These are phyloP conservation scores for Cystobasidium pallidum DNA, from an alignment of 1,284 basidiomycete genomes.

Conservation along the genomic window DNA sequence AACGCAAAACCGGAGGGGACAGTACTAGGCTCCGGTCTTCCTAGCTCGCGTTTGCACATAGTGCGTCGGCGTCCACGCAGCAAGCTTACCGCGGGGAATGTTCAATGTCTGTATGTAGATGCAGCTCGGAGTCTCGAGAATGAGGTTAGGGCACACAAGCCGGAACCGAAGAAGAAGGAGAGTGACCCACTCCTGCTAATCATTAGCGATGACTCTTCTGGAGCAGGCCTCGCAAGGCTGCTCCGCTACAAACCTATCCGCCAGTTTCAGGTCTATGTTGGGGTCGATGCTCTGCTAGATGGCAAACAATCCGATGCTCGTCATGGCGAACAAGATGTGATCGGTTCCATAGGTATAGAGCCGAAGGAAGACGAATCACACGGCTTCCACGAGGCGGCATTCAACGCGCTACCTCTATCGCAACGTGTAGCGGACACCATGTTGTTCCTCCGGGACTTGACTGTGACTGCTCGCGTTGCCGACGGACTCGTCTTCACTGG, in stretches of 20 bases:
- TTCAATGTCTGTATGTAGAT: neutral
- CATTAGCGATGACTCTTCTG: slow-evolving; percentile 48
- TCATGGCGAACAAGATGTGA: neutral
- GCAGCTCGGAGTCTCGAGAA: neutral
- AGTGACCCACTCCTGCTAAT: slow-evolving; percentile 11
- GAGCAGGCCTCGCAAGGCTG: slow-evolving; percentile 41
- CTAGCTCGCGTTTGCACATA: no score
- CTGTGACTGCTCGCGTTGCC: slow-evolving; percentile 41
- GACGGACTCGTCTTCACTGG: slow-evolving; percentile 51
- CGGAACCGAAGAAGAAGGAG: neutral
- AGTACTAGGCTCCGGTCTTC: neutral
- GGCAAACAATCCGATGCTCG: neutral
- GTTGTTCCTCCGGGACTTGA: slow-evolving; percentile 51
- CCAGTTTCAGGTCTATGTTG: slow-evolving; percentile 16
- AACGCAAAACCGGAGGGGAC: neutral
- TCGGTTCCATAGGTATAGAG: neutral
- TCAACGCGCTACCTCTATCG: slow-evolving; percentile 47
- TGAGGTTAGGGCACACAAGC: neutral
- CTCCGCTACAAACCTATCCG: slow-evolving; percentile 17
- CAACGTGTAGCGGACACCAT: slow-evolving; percentile 43
- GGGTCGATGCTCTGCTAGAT: neutral
- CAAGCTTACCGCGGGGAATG: no score
- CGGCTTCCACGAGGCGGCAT: slow-evolving; percentile 47
- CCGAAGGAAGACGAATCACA: neutral
- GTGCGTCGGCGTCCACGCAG: no score